These are phyloP conservation scores for Sphaceloma murrayae DNA, from an alignment of 2,329 filamentous ascomycete species.

Conservation along the genomic window DNA sequence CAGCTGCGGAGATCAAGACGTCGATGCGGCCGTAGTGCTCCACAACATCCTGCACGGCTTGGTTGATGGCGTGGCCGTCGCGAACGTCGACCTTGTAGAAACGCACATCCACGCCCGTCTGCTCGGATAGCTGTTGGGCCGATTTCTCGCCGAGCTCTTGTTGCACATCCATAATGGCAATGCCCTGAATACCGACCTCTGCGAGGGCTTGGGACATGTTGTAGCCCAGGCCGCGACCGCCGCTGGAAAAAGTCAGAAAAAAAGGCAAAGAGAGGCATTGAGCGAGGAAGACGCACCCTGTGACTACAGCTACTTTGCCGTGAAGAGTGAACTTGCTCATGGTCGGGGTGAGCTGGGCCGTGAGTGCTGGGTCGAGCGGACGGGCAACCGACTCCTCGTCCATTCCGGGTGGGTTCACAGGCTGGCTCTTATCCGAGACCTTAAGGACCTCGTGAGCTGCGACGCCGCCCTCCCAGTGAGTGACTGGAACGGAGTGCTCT, in stretches of 20 bases:
- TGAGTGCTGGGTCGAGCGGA: constrained; percentile 34
- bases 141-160: constrained; percentile 62
- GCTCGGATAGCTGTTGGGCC: constrained; percentile 58
- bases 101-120: constrained; percentile 62
- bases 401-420: constrained; percentile 27
- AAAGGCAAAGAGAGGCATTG: no score
- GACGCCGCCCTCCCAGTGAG: constrained; percentile 10
- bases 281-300: constrained; percentile 50
- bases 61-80: constrained; percentile 58
- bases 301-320: constrained; percentile 63
- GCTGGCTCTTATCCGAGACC: constrained; percentile 23
- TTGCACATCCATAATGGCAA: constrained; percentile 69
- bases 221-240: constrained; percentile 67
- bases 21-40: constrained; percentile 60
- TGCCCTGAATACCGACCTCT: constrained; percentile 63
- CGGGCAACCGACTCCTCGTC: constrained; percentile 27
- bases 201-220: constrained; percentile 69
- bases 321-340: constrained; percentile 60
- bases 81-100: constrained; percentile 76
- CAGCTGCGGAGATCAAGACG: constrained; percentile 69
- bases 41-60: constrained; percentile 57
- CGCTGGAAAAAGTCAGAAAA: constrained; percentile 43
- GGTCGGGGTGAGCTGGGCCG: constrained; percentile 48
- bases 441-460: constrained; percentile 24
- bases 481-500: constrained; percentile 14